These are phyloP conservation scores for Thyridium curvatum DNA, from an alignment of 2,329 filamentous ascomycete genomes.

Conservation along the genomic window DNA sequence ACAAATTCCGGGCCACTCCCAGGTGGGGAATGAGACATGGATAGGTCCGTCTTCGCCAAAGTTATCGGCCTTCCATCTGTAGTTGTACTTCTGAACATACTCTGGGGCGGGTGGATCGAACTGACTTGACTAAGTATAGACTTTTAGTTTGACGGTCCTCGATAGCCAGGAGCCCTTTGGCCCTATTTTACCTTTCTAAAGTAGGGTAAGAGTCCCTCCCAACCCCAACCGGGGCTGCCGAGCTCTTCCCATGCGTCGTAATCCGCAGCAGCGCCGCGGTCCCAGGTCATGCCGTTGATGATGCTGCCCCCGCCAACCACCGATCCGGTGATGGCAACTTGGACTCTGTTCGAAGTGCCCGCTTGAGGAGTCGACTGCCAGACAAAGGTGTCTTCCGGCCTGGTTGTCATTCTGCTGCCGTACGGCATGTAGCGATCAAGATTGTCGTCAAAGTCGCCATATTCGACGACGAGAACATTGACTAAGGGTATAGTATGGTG, in stretches of 20 bases:
- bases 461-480: constrained; percentile 17
- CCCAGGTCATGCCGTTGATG: constrained; percentile 35
- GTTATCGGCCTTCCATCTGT: no score
- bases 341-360: constrained; percentile 16
- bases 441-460: constrained; percentile 12
- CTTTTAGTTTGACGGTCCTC: constrained; percentile 8
- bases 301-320: constrained; percentile 32
- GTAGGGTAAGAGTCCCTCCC: constrained; percentile 37
- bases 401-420: constrained; percentile 20
- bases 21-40: constrained; percentile 27
- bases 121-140: constrained; percentile 5
- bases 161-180: background rate
- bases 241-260: constrained; percentile 36
- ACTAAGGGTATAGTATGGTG: no score
- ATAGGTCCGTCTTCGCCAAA: constrained; percentile 20
- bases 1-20: background rate
- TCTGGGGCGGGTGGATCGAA: no score
- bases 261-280: constrained; percentile 28
- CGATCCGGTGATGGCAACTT: constrained; percentile 26
- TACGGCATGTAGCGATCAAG: constrained; percentile 9
- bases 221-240: constrained; percentile 33
- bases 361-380: no score
- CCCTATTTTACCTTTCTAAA: constrained; percentile 39
- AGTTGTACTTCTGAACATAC: no score
- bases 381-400: constrained; percentile 22